These are phyloP conservation scores for Mycotypha africana DNA, from an alignment of 371 early-diverging fungal genomes.

Conservation along the genomic window DNA sequence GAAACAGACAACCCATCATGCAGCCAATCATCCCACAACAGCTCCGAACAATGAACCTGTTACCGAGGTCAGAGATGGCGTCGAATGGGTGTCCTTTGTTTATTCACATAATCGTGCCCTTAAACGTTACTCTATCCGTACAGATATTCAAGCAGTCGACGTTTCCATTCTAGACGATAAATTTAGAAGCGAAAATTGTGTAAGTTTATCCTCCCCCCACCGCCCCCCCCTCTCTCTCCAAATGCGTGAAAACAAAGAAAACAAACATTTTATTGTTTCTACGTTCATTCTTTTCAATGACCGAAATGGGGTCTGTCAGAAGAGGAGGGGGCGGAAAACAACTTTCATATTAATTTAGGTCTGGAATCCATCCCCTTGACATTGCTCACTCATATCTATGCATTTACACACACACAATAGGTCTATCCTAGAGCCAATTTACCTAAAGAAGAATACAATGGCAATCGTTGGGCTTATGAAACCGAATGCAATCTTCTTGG, in stretches of 20 bases:
- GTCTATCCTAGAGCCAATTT: constrained; percentile 68
- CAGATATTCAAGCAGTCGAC: constrained; percentile 68
- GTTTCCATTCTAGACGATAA: constrained; percentile 57
- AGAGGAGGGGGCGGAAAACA: too few relatives aligned
- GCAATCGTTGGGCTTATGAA: constrained; percentile 93
- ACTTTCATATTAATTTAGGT: too few relatives aligned
- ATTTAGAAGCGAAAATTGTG: constrained; percentile 77
- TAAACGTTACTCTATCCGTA: constrained; percentile 71
- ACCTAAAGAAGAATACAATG: constrained; percentile 62
- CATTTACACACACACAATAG: constrained; percentile 18
- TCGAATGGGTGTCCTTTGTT: constrained; percentile 66
- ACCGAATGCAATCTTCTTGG: constrained; percentile 86
- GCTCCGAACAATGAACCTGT: constrained; percentile 36
- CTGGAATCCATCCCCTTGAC: too few relatives aligned
- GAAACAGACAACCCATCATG: constrained; percentile 3
- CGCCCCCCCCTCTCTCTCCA: too few relatives aligned
- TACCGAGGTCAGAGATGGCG: constrained; percentile 47
- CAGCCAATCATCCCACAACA: background rate
- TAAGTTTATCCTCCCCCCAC: constrained; percentile 42
- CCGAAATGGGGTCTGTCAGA: too few relatives aligned
- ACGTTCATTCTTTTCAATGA: background rate
- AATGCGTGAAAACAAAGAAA: too few relatives aligned
- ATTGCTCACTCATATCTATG: too few relatives aligned
- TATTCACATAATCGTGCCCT: constrained; percentile 62
- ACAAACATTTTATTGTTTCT: constrained; percentile 1